A percentile compares a stretch with the other conserved stretches of the same genome.
phyloP scores from a whole-genome alignment of 371 early-diverging fungal species.

The Mucor saturninus region DNA sequence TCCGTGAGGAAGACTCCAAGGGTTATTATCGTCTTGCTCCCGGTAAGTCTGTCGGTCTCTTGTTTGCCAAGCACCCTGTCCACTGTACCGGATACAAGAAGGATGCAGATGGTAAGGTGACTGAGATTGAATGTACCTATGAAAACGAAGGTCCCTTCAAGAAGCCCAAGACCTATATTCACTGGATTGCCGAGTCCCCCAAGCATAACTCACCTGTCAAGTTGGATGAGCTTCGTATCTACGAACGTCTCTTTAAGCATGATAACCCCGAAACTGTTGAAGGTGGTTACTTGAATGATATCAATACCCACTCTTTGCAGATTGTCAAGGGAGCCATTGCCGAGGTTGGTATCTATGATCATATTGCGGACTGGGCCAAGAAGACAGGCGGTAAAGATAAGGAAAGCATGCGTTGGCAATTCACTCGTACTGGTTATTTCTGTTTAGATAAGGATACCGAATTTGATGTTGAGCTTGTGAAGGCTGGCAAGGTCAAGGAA shows the following conservation, averaged over 20 bases:
- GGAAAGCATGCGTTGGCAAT: conserved; percentile 94
- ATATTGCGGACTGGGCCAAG: conserved; percentile 49
- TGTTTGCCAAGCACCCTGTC: conserved; percentile 85
- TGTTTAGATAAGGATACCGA: conserved; percentile 92
- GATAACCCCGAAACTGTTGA: conserved; percentile 89
- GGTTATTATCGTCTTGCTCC: conserved; percentile 96
- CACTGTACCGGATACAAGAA: conserved; percentile 84
- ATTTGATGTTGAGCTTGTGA: conserved; percentile 53
- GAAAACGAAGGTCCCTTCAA: conserved; percentile 73
- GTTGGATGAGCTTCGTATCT: conserved; percentile 85
- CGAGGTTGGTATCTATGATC: conserved; percentile 85
- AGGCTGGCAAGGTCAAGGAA: conserved; percentile 40
- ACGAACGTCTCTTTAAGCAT: conserved; percentile 89
- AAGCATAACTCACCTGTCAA: conserved; percentile 82
- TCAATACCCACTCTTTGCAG: conserved; percentile 83
- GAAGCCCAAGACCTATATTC: conserved; percentile 97
- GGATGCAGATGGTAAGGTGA: conserved; percentile 72
- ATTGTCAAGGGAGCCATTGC: conserved; percentile 75
- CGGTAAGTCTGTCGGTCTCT: conserved; percentile 93
- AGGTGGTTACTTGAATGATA: conserved; percentile 92
- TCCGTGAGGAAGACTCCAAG: conserved; percentile 88
- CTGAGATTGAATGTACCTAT: conserved; percentile 79
- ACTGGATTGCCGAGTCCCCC: conserved; percentile 95
- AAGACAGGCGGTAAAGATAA: conserved; percentile 55
- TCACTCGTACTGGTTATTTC: conserved; percentile 97